Conservation (phyloP, 257 asterid genomes). For the Solanum acaule region DNA sequence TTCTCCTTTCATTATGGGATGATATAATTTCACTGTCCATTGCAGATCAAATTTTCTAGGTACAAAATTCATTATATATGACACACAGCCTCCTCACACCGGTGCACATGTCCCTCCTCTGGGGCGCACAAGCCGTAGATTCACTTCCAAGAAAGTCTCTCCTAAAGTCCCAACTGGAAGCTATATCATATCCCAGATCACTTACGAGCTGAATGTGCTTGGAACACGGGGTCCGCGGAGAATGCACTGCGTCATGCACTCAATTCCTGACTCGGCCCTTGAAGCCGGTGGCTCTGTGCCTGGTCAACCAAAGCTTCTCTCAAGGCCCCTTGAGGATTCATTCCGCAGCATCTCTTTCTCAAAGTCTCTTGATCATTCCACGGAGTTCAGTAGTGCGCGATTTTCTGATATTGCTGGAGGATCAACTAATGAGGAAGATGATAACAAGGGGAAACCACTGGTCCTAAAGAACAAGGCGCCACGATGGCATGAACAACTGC, state of each 20-base stretch:
- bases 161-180: constrained; percentile 34
- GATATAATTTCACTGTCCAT: neutral
- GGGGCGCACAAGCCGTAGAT: constrained; percentile 67
- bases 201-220: constrained; percentile 83
- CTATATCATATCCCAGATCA: constrained; percentile 68
- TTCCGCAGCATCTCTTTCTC: constrained; percentile 86
- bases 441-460: constrained; percentile 43
- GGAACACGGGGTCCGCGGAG: constrained; percentile 94
- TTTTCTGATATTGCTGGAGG: constrained; percentile 50
- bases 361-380: constrained; percentile 60
- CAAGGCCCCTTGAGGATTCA: constrained; percentile 75
- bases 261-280: constrained; percentile 69
- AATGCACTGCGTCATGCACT: constrained; percentile 84
- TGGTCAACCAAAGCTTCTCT: constrained; percentile 78
- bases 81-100: constrained; percentile 64
- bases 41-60: constrained; percentile 91
- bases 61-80: constrained; percentile 88
- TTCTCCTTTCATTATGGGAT: neutral
- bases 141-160: constrained; percentile 51
- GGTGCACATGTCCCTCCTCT: constrained; percentile 49
- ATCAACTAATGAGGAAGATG: constrained; percentile 28
- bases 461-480: constrained; percentile 89
- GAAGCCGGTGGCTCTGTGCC: constrained; percentile 90
- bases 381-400: constrained; percentile 75
- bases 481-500: constrained; percentile 92